Conservation (phyloP, 2,329 filamentous ascomycete genomes). For the Fusarium proliferatum region DNA sequence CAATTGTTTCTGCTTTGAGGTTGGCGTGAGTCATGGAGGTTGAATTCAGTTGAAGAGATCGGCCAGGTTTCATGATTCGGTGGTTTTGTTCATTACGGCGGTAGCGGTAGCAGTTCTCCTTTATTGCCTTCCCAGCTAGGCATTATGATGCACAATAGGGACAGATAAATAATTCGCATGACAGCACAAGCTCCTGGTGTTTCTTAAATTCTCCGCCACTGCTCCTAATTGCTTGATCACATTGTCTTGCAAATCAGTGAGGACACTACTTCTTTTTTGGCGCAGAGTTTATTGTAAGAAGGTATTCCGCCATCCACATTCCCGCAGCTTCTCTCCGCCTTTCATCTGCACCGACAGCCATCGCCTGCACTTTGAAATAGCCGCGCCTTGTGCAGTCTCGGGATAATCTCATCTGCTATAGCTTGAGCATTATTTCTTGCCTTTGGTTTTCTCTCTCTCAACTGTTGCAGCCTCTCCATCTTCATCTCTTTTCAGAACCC, state of each 20-base stretch:
- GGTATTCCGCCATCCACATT: background rate
- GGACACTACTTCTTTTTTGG: background rate
- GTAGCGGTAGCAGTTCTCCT: background rate
- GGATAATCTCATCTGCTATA: background rate
- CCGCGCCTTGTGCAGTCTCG: slow-evolving; percentile 7
- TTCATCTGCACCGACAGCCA: slow-evolving; percentile 21
- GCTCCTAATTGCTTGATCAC: slow-evolving; percentile 20
- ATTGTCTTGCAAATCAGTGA: slow-evolving; percentile 7
- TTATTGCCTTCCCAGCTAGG: background rate
- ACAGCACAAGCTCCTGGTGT: too few relatives aligned
- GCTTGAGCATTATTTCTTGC: background rate
- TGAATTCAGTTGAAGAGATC: background rate
- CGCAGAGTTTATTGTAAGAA: background rate
- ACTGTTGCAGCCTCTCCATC: background rate
- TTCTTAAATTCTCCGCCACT: slow-evolving; percentile 9
- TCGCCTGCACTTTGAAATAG: slow-evolving; percentile 14
- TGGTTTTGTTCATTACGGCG: slow-evolving; percentile 1
- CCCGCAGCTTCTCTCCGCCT: slow-evolving; percentile 7
- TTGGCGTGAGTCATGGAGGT: background rate
- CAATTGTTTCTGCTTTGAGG: background rate
- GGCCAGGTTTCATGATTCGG: background rate
- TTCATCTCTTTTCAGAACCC: background rate
- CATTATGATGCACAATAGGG: too few relatives aligned
- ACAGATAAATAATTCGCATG: too few relatives aligned
- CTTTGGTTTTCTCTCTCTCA: background rate